Conservation (phyloP, 176 grass and related monocot genomes). For the sorghum (Sorghum bicolor) region DNA sequence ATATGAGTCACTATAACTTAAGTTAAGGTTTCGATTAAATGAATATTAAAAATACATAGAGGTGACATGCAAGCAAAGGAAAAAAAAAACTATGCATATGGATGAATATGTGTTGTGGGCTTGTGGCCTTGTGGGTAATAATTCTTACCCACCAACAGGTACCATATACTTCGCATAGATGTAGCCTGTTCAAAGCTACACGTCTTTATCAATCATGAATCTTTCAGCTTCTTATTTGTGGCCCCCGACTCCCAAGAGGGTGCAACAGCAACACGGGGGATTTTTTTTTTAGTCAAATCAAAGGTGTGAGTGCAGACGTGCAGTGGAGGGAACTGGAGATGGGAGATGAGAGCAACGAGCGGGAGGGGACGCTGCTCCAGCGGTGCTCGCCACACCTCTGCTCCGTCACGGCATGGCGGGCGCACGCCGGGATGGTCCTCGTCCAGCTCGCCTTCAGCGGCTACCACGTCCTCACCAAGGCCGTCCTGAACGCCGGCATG, state of each 20-base stretch:
- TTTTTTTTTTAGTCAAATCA: background rate
- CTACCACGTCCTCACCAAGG: conserved; percentile 97
- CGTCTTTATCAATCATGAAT: background rate
- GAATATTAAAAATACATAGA: too few species aligned
- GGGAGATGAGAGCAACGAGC: background rate
- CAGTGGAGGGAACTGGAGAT: background rate
- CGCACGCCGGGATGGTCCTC: conserved; percentile 76
- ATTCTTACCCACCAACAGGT: too few species aligned
- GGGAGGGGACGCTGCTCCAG: background rate
- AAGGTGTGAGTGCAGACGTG: background rate
- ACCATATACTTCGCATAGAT: too few species aligned
- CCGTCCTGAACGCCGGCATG: conserved; percentile 94
- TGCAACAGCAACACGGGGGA: background rate
- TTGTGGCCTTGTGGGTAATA: too few species aligned
- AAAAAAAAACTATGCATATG: too few species aligned
- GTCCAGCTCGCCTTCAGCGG: conserved; percentile 73
- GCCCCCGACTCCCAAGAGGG: background rate
- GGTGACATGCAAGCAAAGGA: too few species aligned
- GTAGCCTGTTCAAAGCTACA: too few species aligned
- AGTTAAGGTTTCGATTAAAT: too few species aligned
- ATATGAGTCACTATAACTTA: too few species aligned
- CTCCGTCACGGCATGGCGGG: conserved; percentile 45
- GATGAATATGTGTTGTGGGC: too few species aligned
- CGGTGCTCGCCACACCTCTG: conserved; percentile 1
- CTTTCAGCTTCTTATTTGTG: background rate